Evolutionary conservation across 2,329 filamentous ascomycete genomes (phyloP), one percentile per base, ranked within the genome.

Genomic region (Pseudopithomyces maydicus): DNA sequence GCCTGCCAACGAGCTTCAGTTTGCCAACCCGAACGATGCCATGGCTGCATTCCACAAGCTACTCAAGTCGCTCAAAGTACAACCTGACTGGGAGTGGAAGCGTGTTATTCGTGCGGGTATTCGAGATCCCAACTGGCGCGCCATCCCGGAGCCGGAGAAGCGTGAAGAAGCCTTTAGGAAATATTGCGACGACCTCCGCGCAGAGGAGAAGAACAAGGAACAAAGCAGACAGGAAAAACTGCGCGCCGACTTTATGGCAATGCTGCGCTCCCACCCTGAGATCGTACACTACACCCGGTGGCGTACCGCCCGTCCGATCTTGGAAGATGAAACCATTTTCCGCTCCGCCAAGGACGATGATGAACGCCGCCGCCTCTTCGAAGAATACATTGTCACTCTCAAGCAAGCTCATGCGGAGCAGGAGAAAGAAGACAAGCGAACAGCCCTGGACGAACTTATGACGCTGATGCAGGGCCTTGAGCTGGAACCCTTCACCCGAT

Each of bases 251-350:
- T 99, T 99, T 77, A 90, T 90, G 66, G 93, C 89, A 54, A 99
- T 99, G 95, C 85, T 99, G 65, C 92, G 90, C 78, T 93, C 92
- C 64, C 94, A 99, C 76, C 92, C 93, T 59, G 95, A 99, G 77
- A 98, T 99, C 77, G 95, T 93, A 77, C 88, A 97, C 75, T 97
- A 96, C 77, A 97, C 94, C 41, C 90, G 92, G 59, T 99, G 95
- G 95, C 96, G 92, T 84, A 97, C 92, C 15, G 95, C 94, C 52
- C 88, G 91, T 48, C 92, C 92, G 10, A 96, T 97, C 63, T 92
- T 99, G 61, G 92, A 98, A 77, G 90, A 90, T 48, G 95, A 99
- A 81, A 95, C 92, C 46, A 95, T 96, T 57, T 99, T 98, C 80
- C 89, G 92, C 67, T 94, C 92, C 29, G 94, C 93, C 42, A 90